Evolutionary conservation across 1,284 basidiomycete genomes (phyloP).

Genomic region (Clitocybe nebularis): DNA sequence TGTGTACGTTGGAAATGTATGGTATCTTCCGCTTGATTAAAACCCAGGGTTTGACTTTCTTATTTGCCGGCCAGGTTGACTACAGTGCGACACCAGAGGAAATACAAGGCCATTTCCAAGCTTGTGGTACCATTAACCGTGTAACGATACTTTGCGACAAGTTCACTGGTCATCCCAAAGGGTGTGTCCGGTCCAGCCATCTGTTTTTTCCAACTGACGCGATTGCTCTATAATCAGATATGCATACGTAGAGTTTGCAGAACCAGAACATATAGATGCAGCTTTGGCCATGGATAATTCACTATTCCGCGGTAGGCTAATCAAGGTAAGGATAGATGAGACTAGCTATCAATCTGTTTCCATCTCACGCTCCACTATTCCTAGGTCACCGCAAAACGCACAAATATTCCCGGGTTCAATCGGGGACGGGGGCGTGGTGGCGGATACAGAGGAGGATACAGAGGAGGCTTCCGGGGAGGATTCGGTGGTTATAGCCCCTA

Average conservation of each 20-base stretch:
- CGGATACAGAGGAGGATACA: constrained; percentile 66
- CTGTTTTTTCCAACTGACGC: not conserved
- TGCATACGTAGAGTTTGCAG: constrained; percentile 98
- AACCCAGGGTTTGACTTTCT: constrained; percentile 5
- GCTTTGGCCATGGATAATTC: constrained; percentile 96
- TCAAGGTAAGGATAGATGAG: constrained; percentile 62
- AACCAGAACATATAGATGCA: constrained; percentile 89
- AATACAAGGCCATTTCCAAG: constrained; percentile 96
- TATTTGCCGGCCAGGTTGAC: constrained; percentile 71
- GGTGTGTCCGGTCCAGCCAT: constrained; percentile 51
- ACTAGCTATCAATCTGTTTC: not conserved
- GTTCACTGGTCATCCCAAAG: constrained; percentile 99
- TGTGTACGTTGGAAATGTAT: constrained; percentile 95
- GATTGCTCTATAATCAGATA: constrained; percentile 51
- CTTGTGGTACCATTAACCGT: constrained; percentile 97
- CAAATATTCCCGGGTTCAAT: constrained; percentile 88
- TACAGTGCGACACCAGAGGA: constrained; percentile 98
- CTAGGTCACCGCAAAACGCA: constrained; percentile 93
- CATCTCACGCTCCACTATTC: constrained; percentile 5
- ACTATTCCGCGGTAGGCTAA: constrained; percentile 87
- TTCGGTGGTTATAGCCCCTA: constrained; percentile 74
- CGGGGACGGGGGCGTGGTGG: constrained; percentile 78
- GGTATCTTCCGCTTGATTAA: constrained; percentile 29
- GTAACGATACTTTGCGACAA: constrained; percentile 99
- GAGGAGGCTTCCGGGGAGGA: constrained; percentile 68